Percentiles rank a stretch among this genome's conserved stretches.
phyloP scores from a whole-genome alignment of 192 early-diverging fungal genomes.

The Umbelopsis sp. region DNA sequence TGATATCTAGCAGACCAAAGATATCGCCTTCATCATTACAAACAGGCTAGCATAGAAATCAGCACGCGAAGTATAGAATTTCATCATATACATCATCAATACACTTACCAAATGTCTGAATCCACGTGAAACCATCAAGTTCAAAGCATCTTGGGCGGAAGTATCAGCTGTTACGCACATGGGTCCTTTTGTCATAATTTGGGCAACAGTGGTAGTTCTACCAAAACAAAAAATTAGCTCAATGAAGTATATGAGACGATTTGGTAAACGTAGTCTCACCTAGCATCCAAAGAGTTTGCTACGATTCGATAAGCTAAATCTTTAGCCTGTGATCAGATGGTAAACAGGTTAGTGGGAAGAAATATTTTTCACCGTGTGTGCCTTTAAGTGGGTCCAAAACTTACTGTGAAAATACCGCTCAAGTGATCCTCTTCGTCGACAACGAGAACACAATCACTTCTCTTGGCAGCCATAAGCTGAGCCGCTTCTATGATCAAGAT shows the following conservation, averaged over 20 bases:
- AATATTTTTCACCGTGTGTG: not conserved
- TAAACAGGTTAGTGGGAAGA: not conserved
- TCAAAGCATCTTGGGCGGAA: conserved; percentile 74
- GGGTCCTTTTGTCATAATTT: conserved; percentile 83
- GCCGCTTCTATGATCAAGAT: conserved; percentile 68
- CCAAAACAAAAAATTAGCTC: too few relatives aligned
- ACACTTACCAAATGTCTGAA: conserved; percentile 70
- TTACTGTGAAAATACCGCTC: conserved; percentile 77
- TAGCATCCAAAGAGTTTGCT: conserved; percentile 69
- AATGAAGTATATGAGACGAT: too few relatives aligned
- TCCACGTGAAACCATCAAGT: conserved; percentile 76
- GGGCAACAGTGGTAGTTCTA: conserved; percentile 58
- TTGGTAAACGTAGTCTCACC: conserved; percentile 27
- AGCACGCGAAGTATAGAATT: not conserved
- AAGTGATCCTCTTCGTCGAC: conserved; percentile 90
- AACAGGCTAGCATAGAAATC: conserved; percentile 49
- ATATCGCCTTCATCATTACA: conserved; percentile 79
- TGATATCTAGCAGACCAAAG: conserved; percentile 79
- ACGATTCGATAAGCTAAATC: conserved; percentile 87
- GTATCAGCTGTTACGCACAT: conserved; percentile 81
- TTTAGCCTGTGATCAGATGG: conserved; percentile 55
- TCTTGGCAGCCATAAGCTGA: conserved; percentile 96
- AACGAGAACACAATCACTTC: conserved; percentile 91
- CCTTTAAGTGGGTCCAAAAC: not conserved
- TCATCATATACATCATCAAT: not conserved